phyloP scores from a whole-genome alignment of 306 rosid genomes.

The Delonix regia region DNA sequence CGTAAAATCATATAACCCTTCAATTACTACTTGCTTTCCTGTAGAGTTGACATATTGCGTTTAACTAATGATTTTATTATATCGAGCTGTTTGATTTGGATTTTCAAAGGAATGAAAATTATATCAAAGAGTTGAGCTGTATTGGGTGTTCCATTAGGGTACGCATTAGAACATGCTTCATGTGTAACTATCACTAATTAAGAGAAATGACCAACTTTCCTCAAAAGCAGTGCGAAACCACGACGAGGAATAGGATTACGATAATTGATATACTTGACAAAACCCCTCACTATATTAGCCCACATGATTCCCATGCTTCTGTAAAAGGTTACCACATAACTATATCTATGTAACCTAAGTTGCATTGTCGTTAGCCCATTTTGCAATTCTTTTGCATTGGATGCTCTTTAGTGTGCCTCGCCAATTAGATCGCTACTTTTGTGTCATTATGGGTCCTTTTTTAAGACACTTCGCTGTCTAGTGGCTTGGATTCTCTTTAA shows the following conservation, averaged over 20 bases:
- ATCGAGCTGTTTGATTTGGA: no score
- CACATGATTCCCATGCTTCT: constrained; percentile 10
- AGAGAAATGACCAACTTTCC: no score
- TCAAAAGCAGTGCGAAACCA: constrained; percentile 1
- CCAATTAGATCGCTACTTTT: constrained; percentile 37
- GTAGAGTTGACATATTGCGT: no score
- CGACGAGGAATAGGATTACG: not conserved
- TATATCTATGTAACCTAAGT: constrained; percentile 27
- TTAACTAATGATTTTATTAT: no score
- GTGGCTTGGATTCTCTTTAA: constrained; percentile 34
- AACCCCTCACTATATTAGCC: not conserved
- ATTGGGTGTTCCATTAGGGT: constrained; percentile 6
- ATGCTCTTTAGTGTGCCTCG: constrained; percentile 43
- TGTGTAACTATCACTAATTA: constrained; percentile 36
- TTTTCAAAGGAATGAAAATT: constrained; percentile 10
- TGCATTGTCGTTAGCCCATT: constrained; percentile 26
- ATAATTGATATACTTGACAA: constrained; percentile 27
- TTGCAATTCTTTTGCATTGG: constrained; percentile 50
- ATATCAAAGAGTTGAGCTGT: constrained; percentile 5
- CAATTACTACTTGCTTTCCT: no score
- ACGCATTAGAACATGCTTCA: constrained; percentile 42
- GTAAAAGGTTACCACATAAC: not conserved
- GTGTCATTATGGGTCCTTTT: constrained; percentile 46
- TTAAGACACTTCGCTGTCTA: constrained; percentile 26
- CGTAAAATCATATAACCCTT: no score